Percentiles rank a stretch among this genome's conserved stretches.
Evolutionary conservation across 345 rosid genomes (phyloP).

Genomic region (Mallotus nudiflorus): DNA sequence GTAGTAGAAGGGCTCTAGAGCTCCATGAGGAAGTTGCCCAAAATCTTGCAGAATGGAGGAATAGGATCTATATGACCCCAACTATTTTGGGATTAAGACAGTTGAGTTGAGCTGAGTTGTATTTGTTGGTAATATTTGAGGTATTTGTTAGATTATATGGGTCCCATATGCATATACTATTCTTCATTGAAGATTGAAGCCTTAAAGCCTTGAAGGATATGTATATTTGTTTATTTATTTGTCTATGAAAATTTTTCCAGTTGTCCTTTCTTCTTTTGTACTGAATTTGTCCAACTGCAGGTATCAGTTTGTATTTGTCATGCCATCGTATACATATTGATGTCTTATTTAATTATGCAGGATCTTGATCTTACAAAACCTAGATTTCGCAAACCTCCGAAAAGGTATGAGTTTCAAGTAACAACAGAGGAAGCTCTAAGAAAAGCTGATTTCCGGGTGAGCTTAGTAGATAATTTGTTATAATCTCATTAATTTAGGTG

Average conservation of each 20-base stretch:
- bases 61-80: too few relatives aligned
- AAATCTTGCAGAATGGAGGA: too few relatives aligned
- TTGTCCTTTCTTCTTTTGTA: background rate
- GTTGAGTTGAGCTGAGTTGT: too few relatives aligned
- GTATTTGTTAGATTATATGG: too few relatives aligned
- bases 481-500: background rate
- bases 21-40: too few relatives aligned
- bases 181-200: background rate
- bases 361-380: conserved; percentile 59
- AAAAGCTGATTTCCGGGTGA: conserved; percentile 86
- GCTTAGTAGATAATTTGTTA: conserved; percentile 19
- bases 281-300: background rate
- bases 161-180: too few relatives aligned
- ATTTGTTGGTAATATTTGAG: too few relatives aligned
- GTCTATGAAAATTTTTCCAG: background rate
- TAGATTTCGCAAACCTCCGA: conserved; percentile 28
- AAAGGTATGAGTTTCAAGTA: conserved; percentile 40
- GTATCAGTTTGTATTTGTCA: background rate
- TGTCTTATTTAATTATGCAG: conserved; percentile 32
- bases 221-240: too few relatives aligned
- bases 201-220: too few relatives aligned
- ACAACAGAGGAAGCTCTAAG: conserved; percentile 62
- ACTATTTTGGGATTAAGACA: too few relatives aligned
- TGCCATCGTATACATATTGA: background rate
- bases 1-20: too few relatives aligned